Evolutionary conservation across 352 stramenopile genomes (phyloP).

Genomic region (Phytophthora constricta): DNA sequence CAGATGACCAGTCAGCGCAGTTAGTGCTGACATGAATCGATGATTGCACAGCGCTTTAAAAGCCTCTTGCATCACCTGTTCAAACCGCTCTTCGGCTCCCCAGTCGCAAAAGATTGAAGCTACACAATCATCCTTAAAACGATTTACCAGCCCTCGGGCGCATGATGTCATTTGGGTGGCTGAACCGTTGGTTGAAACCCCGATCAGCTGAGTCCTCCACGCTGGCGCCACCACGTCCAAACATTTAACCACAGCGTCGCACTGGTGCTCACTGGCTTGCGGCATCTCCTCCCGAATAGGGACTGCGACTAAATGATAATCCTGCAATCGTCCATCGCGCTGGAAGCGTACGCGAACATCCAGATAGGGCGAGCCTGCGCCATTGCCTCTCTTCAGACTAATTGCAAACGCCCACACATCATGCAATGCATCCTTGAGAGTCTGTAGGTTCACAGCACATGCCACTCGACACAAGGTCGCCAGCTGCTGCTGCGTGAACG

Average conservation of each 20-base stretch:
- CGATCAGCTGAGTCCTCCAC: constrained; percentile 31
- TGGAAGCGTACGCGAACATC: constrained; percentile 38
- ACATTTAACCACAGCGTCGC: constrained; percentile 27
- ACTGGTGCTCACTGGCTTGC: constrained; percentile 26
- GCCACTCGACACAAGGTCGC: constrained; percentile 33
- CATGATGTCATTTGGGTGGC: constrained; percentile 24
- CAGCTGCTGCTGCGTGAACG: constrained; percentile 33
- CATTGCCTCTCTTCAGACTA: constrained; percentile 23
- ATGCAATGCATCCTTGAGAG: constrained; percentile 31
- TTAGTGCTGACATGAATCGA: constrained; percentile 27
- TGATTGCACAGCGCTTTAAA: constrained; percentile 33
- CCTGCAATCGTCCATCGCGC: constrained; percentile 21
- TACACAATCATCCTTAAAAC: constrained; percentile 22
- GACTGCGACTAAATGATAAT: constrained; percentile 38
- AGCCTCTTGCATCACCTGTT: constrained; percentile 27
- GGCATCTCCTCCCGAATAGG: constrained; percentile 30
- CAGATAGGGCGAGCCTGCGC: constrained; percentile 27
- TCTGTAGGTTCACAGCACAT: constrained; percentile 41
- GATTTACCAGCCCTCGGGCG: constrained; percentile 14
- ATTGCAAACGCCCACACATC: constrained; percentile 36
- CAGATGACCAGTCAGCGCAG: constrained; percentile 24
- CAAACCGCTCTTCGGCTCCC: constrained; percentile 21
- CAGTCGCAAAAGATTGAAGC: constrained; percentile 30
- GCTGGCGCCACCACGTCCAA: constrained; percentile 28
- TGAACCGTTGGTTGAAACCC: constrained; percentile 20